phyloP scores from a whole-genome alignment of 225 moss, liverwort and hornwort genomes.

The Polytrichum commune region DNA sequence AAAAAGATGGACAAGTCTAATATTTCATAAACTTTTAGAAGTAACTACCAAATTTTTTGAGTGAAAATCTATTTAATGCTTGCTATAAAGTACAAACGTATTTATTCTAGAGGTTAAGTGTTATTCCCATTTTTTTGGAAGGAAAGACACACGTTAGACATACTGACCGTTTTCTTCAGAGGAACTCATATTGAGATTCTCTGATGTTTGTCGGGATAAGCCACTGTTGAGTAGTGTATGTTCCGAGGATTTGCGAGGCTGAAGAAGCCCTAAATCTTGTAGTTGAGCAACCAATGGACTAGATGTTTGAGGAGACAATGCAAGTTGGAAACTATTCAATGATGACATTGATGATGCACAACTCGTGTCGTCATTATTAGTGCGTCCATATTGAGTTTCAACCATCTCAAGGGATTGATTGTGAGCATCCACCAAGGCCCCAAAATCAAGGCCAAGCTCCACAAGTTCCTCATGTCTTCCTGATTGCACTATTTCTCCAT shows the following conservation, averaged over 20 bases:
- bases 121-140: too few relatives aligned
- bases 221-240: background rate
- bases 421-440: slow-evolving; percentile 39
- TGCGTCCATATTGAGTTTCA: slow-evolving; percentile 4
- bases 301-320: slow-evolving; percentile 4
- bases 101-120: too few relatives aligned
- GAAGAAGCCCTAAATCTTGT: background rate
- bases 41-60: too few relatives aligned
- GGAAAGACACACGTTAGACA: too few relatives aligned
- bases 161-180: background rate
- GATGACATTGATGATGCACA: background rate
- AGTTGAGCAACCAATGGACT: background rate
- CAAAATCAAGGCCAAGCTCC: slow-evolving; percentile 34
- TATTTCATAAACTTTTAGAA: too few relatives aligned
- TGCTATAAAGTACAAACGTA: too few relatives aligned
- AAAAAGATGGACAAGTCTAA: too few relatives aligned
- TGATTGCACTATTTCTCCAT: slow-evolving; percentile 42
- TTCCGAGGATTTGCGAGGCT: background rate
- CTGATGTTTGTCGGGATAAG: background rate
- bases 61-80: too few relatives aligned
- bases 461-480: slow-evolving; percentile 37
- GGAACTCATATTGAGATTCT: background rate
- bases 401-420: slow-evolving; percentile 34
- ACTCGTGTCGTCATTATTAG: too few relatives aligned
- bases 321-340: background rate